Percentiles rank a stretch among this genome's conserved stretches.
Conservation (phyloP, 2,329 filamentous ascomycete genomes). For the Cryoendolithus antarcticus region DNA sequence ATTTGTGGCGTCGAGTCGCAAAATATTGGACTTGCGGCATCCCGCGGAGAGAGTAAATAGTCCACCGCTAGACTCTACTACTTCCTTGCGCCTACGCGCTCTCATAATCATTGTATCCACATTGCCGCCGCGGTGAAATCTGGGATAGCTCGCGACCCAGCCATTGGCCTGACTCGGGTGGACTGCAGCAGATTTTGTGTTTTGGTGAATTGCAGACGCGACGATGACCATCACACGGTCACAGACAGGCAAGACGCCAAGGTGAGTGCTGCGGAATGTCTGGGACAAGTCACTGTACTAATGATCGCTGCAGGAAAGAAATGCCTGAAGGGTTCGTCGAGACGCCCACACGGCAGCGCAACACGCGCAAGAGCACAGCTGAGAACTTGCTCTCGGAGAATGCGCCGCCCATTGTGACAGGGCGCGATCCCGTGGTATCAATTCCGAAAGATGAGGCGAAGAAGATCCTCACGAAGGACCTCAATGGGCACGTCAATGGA, state of each 20-base stretch:
- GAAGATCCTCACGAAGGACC: constrained; percentile 6
- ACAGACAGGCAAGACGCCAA: constrained; percentile 37
- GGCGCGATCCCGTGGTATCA: constrained; percentile 7
- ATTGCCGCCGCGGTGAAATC: too few species aligned
- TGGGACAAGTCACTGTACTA: neutral
- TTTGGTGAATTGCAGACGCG: constrained; percentile 1
- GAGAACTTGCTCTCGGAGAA: too few species aligned
- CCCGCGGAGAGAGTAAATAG: too few species aligned
- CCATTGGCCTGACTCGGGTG: constrained; percentile 5
- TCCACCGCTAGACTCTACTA: too few species aligned
- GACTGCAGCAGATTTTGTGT: too few species aligned
- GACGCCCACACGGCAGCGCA: constrained; percentile 31
- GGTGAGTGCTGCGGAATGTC: constrained; percentile 21
- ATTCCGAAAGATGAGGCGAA: constrained; percentile 5
- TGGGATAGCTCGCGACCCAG: neutral
- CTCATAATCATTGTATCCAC: too few species aligned
- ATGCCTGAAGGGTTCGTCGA: constrained; percentile 35
- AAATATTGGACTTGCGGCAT: too few species aligned
- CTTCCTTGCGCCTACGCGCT: too few species aligned
- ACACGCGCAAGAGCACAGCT: constrained; percentile 24
- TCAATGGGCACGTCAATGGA: constrained; percentile 26
- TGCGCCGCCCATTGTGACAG: neutral
- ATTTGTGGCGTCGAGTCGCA: too few species aligned
- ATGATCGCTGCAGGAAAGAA: constrained; percentile 24
- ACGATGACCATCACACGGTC: constrained; percentile 30